Conservation (phyloP, 805 yeast genomes). For the Pichia gijzeniarum region DNA sequence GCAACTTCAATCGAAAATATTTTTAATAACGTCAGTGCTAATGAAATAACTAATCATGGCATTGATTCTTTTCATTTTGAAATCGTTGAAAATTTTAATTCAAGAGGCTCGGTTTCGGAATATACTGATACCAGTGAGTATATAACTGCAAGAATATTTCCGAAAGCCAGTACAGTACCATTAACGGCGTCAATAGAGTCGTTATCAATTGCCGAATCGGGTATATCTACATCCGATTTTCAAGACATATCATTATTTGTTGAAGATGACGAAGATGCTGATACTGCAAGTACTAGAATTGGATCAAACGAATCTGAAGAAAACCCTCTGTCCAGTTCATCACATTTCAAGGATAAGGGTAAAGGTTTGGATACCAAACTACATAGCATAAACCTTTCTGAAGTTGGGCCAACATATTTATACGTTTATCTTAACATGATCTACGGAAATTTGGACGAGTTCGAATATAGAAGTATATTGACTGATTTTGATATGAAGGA, state of each 20-base stretch:
- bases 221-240: background rate
- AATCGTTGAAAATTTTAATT: no score
- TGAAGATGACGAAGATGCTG: background rate
- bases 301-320: background rate
- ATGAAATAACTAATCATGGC: no score
- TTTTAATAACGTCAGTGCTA: no score
- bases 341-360: background rate
- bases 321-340: no score
- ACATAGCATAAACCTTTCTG: slow-evolving; percentile 1
- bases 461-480: background rate
- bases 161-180: no score
- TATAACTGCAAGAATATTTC: no score
- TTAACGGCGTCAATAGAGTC: no score
- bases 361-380: background rate
- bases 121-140: no score
- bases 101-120: no score
- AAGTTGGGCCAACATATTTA: slow-evolving; percentile 6
- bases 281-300: background rate
- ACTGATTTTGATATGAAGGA: background rate
- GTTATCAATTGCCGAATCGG: no score
- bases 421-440: slow-evolving; percentile 5
- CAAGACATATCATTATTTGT: slow-evolving; percentile 3
- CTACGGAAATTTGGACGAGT: slow-evolving; percentile 11
- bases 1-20: no score
- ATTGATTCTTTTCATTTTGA: no score